Evolutionary conservation across 2,329 filamentous ascomycete genomes (phyloP).

Genomic region (Ophiognomonia clavigignenti-juglandacearum): DNA sequence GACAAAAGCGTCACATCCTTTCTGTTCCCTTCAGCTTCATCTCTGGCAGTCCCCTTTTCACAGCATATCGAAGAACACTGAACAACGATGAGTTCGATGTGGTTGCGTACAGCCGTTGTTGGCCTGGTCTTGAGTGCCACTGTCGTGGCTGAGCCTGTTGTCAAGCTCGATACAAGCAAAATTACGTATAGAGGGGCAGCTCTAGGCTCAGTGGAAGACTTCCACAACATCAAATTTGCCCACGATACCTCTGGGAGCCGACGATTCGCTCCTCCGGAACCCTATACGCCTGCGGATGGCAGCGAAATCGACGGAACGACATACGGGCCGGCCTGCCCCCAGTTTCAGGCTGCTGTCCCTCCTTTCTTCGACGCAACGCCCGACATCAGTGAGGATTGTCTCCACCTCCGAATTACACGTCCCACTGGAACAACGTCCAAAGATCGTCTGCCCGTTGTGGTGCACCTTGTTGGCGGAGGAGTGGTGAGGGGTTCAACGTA

Average conservation of each 20-base stretch:
- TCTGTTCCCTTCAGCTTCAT: too few relatives aligned
- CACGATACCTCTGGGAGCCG: constrained; percentile 22
- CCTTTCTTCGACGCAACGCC: constrained; percentile 23
- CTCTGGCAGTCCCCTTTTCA: too few relatives aligned
- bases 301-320: constrained; percentile 20
- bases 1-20: too few relatives aligned
- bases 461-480: constrained; percentile 22
- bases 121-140: not conserved
- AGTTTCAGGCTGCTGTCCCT: constrained; percentile 20
- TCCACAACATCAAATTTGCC: constrained; percentile 23
- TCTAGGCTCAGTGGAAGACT: constrained; percentile 20
- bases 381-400: constrained; percentile 23
- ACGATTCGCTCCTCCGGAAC: constrained; percentile 24
- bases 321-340: constrained; percentile 24
- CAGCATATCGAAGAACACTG: too few relatives aligned
- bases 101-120: not conserved
- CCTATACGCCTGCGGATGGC: constrained; percentile 20
- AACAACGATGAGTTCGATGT: not conserved
- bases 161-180: not conserved
- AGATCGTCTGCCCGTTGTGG: constrained; percentile 23
- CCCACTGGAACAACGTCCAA: constrained; percentile 16
- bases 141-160: not conserved
- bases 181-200: constrained; percentile 15
- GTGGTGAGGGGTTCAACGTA: constrained; percentile 24
- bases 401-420: constrained; percentile 22